These are phyloP conservation scores for Artomyces pyxidatus DNA, from an alignment of 768 basidiomycete genomes.

Conservation along the genomic window DNA sequence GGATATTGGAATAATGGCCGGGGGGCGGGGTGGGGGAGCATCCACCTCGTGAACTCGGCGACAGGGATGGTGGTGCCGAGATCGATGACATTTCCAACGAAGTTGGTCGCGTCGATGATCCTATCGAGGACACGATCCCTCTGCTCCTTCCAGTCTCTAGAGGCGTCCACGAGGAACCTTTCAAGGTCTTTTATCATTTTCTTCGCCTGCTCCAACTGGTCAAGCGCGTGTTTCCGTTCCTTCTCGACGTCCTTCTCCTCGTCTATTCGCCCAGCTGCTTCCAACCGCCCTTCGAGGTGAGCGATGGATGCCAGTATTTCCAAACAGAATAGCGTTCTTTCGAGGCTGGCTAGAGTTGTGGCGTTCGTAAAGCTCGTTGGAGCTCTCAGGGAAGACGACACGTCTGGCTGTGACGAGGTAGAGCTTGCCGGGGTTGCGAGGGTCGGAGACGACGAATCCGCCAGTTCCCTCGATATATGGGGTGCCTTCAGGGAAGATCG, in stretches of 20 bases:
- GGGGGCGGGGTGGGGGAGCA: neutral
- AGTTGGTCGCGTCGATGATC: neutral
- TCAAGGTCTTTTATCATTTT: neutral
- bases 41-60: neutral
- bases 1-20: neutral
- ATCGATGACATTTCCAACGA: neutral
- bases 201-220: neutral
- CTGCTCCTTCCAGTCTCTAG: neutral
- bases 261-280: neutral
- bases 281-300: neutral
- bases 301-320: neutral
- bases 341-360: neutral
- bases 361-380: neutral
- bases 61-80: neutral
- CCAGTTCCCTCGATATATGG: slow-evolving; percentile 16
- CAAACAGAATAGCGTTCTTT: neutral
- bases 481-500: slow-evolving; percentile 8
- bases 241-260: neutral
- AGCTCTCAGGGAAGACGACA: slow-evolving; percentile 4
- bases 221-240: neutral
- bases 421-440: slow-evolving; percentile 5
- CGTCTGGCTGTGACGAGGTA: slow-evolving; percentile 16
- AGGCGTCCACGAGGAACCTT: neutral
- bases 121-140: neutral
- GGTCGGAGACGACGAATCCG: slow-evolving; percentile 16